Percentiles rank a stretch among this genome's conserved stretches.
These are phyloP conservation scores for Xylaria flabelliformis DNA, from an alignment of 495 filamentous ascomycete genomes.

Conservation along the genomic window DNA sequence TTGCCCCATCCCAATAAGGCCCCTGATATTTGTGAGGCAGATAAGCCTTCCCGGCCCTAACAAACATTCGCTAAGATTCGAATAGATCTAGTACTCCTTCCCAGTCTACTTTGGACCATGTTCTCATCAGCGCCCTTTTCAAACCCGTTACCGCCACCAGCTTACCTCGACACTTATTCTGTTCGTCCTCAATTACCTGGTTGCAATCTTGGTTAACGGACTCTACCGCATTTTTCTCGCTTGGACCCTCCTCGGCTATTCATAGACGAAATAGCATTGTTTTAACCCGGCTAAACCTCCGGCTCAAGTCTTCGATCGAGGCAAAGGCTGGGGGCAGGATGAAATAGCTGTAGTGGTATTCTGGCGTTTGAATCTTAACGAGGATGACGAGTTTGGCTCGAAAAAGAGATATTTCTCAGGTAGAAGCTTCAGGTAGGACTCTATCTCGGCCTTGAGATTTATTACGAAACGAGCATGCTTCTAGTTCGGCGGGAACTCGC, in stretches of 20 bases:
- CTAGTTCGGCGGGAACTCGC: constrained; percentile 85
- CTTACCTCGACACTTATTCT: constrained; percentile 53
- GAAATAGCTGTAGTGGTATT: constrained; percentile 99
- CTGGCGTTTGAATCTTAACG: constrained; percentile 72
- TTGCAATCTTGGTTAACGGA: constrained; percentile 76
- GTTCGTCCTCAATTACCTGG: constrained; percentile 77
- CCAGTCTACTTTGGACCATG: constrained; percentile 96
- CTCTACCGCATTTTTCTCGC: constrained; percentile 72
- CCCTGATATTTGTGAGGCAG: constrained; percentile 55
- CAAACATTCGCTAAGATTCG: constrained; percentile 74
- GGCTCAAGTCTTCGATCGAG: constrained; percentile 87
- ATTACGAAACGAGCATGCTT: constrained; percentile 95
- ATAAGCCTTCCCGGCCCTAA: constrained; percentile 86
- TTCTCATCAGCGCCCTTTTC: constrained; percentile 65
- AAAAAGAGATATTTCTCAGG: constrained; percentile 88
- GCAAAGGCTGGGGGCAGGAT: constrained; percentile 94
- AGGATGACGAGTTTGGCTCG: constrained; percentile 71
- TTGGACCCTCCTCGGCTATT: constrained; percentile 70
- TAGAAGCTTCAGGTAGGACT: constrained; percentile 75
- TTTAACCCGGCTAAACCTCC: constrained; percentile 85
- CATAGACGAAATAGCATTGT: constrained; percentile 85
- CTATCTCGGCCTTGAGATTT: constrained; percentile 76
- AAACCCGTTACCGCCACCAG: constrained; percentile 42
- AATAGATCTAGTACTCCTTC: constrained; percentile 89
- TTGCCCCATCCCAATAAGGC: not conserved